Evolutionary conservation across 2,329 filamentous ascomycete genomes (phyloP), one percentile per base, ranked within the genome.

Genomic region (Phyllosticta citriasiana): DNA sequence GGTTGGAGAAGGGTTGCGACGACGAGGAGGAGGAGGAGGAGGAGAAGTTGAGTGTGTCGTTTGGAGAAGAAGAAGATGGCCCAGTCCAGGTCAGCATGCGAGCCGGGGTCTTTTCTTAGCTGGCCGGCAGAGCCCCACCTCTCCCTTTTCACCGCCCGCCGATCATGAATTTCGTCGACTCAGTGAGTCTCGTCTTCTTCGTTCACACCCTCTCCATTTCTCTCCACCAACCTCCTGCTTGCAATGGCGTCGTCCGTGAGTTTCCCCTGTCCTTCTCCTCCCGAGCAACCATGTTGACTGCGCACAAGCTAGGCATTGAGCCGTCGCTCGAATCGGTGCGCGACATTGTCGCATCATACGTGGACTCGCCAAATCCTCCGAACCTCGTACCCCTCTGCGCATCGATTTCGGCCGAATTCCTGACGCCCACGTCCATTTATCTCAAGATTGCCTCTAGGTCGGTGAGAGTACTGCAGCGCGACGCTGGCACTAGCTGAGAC

Each of bases 401-500:
- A 26, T 89, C 92, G 65, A 91, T 96, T 68, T 86, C 91, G 5
- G 93, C 93, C 68, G 93, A 97, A 75, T 87, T 97, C 67, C 83
- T 97, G 73, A 99, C 93, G 1, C 94, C 94, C 2, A 93, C 91
- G n/a, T 84, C 89, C 64, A 93, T 95, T 67, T 99, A 97, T 76
- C 83, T 99, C 66, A 97, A 97, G 77, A 82, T 97, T 67, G 87
- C 89, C 40, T 82, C 86, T 64, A 86, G 88, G 80, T 88, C 76
- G 77, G 80, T 80, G 60, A 61, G 55, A 54, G 22, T 8, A 10
- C 12, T 67, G 33, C 55, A 8, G 26, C 14, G 33, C 10, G 14
- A 25, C 53, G 6, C 54, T 26, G 62, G 26, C 9, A 16, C 27
- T 51, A 53, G 55, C 57, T 68, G 58, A 66, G 54, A 47, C 14